These are phyloP conservation scores for Yamadazyma trypodendri DNA, from an alignment of 1,139 yeast species.

Conservation along the genomic window DNA sequence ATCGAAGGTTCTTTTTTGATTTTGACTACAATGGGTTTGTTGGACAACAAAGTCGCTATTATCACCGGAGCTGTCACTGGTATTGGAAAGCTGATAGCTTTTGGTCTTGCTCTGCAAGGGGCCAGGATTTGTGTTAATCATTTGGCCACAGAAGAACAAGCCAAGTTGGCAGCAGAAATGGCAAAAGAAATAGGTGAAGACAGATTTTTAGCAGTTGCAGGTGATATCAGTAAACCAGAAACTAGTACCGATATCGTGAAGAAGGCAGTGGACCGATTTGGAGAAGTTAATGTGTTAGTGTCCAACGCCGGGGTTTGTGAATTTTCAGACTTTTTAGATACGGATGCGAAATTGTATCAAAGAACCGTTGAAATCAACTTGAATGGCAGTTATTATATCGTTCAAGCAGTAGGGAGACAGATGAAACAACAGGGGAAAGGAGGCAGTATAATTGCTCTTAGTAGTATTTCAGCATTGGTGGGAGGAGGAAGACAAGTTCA, in stretches of 20 bases:
- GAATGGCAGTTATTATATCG: conserved; percentile 43
- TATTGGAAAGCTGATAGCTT: conserved; percentile 23
- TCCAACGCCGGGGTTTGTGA: conserved; percentile 44
- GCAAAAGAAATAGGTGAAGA: conserved; percentile 19
- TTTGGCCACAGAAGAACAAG: conserved; percentile 21
- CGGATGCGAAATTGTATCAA: conserved; percentile 29
- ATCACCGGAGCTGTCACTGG: conserved; percentile 32
- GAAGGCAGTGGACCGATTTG: conserved; percentile 33
- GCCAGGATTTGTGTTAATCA: conserved; percentile 22
- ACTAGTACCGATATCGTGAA: conserved; percentile 33
- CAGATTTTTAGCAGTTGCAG: conserved; percentile 33
- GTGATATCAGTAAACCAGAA: conserved; percentile 40
- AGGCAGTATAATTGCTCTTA: conserved; percentile 44
- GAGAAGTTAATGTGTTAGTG: conserved; percentile 40
- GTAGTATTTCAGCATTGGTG: conserved; percentile 40
- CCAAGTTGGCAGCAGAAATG: conserved; percentile 19
- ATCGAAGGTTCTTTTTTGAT: neutral
- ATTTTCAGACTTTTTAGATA: conserved; percentile 23
- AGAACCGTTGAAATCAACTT: conserved; percentile 36
- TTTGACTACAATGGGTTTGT: conserved; percentile 4
- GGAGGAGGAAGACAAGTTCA: conserved; percentile 41
- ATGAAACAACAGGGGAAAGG: conserved; percentile 46
- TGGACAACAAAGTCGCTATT: conserved; percentile 21
- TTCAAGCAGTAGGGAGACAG: conserved; percentile 47
- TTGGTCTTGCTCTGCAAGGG: conserved; percentile 21